Evolutionary conservation across 805 yeast genomes (phyloP).

Genomic region (Saccharomycopsis capsularis): DNA sequence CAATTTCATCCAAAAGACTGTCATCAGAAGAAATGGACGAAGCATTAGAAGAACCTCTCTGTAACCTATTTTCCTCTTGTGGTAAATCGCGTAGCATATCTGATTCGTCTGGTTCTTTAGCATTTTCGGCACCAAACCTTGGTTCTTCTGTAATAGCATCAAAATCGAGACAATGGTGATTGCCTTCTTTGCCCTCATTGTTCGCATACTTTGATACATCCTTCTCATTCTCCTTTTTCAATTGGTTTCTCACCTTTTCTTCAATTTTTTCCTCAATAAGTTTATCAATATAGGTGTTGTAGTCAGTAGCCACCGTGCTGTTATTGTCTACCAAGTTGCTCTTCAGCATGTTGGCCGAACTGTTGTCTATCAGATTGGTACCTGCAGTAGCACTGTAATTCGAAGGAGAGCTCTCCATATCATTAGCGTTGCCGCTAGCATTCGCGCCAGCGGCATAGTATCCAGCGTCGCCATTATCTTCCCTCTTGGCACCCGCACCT

Average conservation of each 20-base stretch:
- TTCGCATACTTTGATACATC: neutral
- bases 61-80: no score
- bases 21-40: slow-evolving; percentile 9
- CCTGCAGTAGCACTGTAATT: neutral
- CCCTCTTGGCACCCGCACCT: neutral
- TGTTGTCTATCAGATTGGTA: neutral
- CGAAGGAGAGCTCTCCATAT: neutral
- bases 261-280: slow-evolving; percentile 8
- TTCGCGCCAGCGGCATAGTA: no score
- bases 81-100: no score
- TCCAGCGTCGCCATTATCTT: neutral
- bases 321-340: neutral
- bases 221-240: neutral
- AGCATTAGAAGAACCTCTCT: neutral
- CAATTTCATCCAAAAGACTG: slow-evolving; percentile 9
- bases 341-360: slow-evolving; percentile 7
- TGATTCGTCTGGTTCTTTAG: neutral
- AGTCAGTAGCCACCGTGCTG: slow-evolving; percentile 3
- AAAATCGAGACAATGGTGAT: no score
- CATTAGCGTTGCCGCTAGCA: neutral
- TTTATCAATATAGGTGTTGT: slow-evolving; percentile 2
- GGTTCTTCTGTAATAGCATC: neutral
- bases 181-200: neutral
- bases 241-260: slow-evolving; percentile 9
- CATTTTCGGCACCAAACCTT: neutral